A percentile compares a stretch with the other conserved stretches of the same genome.
phyloP scores from a whole-genome alignment of 2,329 filamentous ascomycete genomes.

The Colletotrichum zoysiae region DNA sequence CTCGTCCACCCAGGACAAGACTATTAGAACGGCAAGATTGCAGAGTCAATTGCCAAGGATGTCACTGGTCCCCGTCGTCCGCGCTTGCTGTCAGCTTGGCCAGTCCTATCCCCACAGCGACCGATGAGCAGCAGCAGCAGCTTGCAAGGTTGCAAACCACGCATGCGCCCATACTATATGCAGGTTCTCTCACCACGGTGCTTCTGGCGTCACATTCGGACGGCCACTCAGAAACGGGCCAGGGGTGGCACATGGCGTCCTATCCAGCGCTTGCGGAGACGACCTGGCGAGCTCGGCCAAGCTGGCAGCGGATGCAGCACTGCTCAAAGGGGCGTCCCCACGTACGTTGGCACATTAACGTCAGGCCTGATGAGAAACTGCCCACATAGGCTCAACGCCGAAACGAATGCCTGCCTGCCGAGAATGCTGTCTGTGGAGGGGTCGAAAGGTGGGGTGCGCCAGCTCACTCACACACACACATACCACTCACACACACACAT shows the following conservation, averaged over 20 bases:
- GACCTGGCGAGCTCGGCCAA: background rate
- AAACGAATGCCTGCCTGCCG: constrained; percentile 4
- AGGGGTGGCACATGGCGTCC: constrained; percentile 15
- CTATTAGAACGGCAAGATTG: background rate
- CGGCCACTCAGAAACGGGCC: constrained; percentile 26
- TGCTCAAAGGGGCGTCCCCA: background rate
- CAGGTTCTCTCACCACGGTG: constrained; percentile 28
- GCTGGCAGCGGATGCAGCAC: background rate
- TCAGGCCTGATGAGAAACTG: constrained; percentile 11
- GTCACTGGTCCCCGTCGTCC: constrained; percentile 1
- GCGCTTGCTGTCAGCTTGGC: background rate
- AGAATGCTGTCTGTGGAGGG: constrained; percentile 8
- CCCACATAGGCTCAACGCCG: background rate
- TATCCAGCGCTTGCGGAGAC: constrained; percentile 20
- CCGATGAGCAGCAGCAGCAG: background rate
- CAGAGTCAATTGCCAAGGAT: constrained; percentile 2
- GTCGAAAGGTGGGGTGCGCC: constrained; percentile 32
- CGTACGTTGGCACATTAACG: background rate
- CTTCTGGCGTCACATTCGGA: constrained; percentile 21
- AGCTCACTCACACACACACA: constrained; percentile 7
- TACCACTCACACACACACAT: background rate
- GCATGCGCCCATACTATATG: constrained; percentile 34
- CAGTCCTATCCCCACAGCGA: constrained; percentile 25
- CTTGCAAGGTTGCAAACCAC: constrained; percentile 29
- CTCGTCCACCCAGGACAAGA: background rate